Percentiles rank a stretch among this genome's conserved stretches.
These are phyloP conservation scores for Podospora pseudopauciseta DNA, from an alignment of 495 filamentous ascomycete species.

Conservation along the genomic window DNA sequence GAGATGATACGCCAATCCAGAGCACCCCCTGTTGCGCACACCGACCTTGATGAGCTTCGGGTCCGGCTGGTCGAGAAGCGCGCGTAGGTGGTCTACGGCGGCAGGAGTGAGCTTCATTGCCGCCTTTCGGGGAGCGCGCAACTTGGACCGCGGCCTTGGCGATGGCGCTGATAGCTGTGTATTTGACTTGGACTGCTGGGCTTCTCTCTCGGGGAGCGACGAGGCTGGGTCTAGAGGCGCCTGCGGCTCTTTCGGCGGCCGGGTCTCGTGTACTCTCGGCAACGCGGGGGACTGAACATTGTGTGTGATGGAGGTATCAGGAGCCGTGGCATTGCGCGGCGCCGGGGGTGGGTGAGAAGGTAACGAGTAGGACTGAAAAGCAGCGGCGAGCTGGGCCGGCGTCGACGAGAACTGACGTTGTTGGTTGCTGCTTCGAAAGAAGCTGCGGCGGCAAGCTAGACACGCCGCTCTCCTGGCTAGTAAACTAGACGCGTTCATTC, in stretches of 20 bases:
- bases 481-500: slow-evolving; percentile 29
- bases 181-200: slow-evolving; percentile 55
- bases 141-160: slow-evolving; percentile 55
- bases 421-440: slow-evolving; percentile 40
- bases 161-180: neutral
- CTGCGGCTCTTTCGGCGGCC: slow-evolving; percentile 41
- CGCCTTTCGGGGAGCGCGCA: slow-evolving; percentile 77
- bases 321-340: slow-evolving; percentile 61
- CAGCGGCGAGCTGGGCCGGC: slow-evolving; percentile 50
- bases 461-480: slow-evolving; percentile 29
- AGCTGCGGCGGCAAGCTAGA: slow-evolving; percentile 36
- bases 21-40: slow-evolving; percentile 93
- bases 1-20: slow-evolving; percentile 88
- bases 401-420: slow-evolving; percentile 59
- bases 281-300: slow-evolving; percentile 30
- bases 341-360: slow-evolving; percentile 55
- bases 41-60: slow-evolving; percentile 92
- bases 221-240: slow-evolving; percentile 18
- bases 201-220: slow-evolving; percentile 56
- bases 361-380: slow-evolving; percentile 73
- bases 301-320: slow-evolving; percentile 67
- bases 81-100: slow-evolving; percentile 71
- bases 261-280: slow-evolving; percentile 52
- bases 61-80: slow-evolving; percentile 71
- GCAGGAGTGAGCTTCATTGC: slow-evolving; percentile 79